A percentile compares a stretch with the other conserved stretches of the same genome.
phyloP scores from a whole-genome alignment of 2,329 filamentous ascomycete genomes.

The Ophiocordyceps australis region DNA sequence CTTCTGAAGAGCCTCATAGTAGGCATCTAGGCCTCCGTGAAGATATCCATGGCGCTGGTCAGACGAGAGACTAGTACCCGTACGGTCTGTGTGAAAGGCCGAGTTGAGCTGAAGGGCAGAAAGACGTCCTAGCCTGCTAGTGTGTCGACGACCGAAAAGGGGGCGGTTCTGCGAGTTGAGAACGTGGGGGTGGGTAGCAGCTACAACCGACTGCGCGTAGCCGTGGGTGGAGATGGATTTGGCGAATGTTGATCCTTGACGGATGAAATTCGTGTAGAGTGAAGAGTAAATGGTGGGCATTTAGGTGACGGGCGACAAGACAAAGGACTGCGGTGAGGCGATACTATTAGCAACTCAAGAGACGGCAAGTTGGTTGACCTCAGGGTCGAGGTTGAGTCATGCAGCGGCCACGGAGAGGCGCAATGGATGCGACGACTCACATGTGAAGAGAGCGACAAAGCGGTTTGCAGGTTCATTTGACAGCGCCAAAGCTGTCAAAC shows the following conservation, averaged over 20 bases:
- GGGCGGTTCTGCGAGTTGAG: conserved; percentile 55
- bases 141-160: conserved; percentile 40
- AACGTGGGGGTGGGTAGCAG: conserved; percentile 67
- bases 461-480: conserved; percentile 96
- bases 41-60: conserved; percentile 36
- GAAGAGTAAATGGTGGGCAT: conserved; percentile 63
- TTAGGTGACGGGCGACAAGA: conserved; percentile 59
- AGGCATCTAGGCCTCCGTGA: conserved; percentile 65
- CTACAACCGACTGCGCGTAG: conserved; percentile 95
- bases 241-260: conserved; percentile 68
- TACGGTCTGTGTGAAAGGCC: conserved; percentile 48
- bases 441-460: conserved; percentile 21
- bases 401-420: too few species aligned
- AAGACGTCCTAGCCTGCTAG: conserved; percentile 33
- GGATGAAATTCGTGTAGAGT: conserved; percentile 69
- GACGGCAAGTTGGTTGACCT: too few species aligned
- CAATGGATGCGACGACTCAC: conserved; percentile 1
- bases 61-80: conserved; percentile 24
- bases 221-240: conserved; percentile 95
- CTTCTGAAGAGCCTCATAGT: conserved; percentile 80
- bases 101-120: conserved; percentile 50
- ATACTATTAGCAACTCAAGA: too few species aligned
- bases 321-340: conserved; percentile 22
- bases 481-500: conserved; percentile 70
- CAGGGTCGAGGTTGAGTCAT: too few species aligned